phyloP scores from a whole-genome alignment of 2,329 filamentous ascomycete species.

The Fusarium bactridioides region DNA sequence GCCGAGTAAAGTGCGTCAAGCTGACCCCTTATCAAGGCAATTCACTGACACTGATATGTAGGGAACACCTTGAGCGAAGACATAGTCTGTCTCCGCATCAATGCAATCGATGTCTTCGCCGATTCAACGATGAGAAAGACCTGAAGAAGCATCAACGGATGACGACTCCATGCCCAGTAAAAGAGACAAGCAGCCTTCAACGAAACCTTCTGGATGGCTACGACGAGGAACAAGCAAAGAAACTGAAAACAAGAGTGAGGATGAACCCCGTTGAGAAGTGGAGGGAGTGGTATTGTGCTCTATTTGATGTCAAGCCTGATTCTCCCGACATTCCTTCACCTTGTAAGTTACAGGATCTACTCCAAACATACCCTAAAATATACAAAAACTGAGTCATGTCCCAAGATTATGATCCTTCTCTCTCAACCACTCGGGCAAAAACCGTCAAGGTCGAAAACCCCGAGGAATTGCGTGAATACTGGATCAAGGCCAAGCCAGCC shows the following conservation, averaged over 20 bases:
- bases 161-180: conserved; percentile 25
- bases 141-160: conserved; percentile 35
- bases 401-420: conserved; percentile 17
- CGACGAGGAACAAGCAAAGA: conserved; percentile 35
- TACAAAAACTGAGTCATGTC: background rate
- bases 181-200: conserved; percentile 12
- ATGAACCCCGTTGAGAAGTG: conserved; percentile 19
- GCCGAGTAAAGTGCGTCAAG: conserved; percentile 38
- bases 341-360: conserved; percentile 27
- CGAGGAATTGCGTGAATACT: conserved; percentile 11
- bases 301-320: conserved; percentile 25
- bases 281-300: conserved; percentile 31
- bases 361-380: background rate
- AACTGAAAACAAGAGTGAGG: conserved; percentile 19
- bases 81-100: conserved; percentile 33
- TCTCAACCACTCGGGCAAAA: background rate
- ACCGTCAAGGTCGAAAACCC: conserved; percentile 1
- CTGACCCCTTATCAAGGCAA: background rate
- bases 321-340: conserved; percentile 34
- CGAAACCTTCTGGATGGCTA: conserved; percentile 34
- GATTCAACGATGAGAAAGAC: conserved; percentile 28
- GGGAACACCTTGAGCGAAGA: conserved; percentile 37
- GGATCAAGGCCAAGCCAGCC: conserved; percentile 6
- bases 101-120: conserved; percentile 30
- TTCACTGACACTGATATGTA: background rate